These are phyloP conservation scores for Didymella exigua DNA, from an alignment of 2,329 filamentous ascomycete species.

Conservation along the genomic window DNA sequence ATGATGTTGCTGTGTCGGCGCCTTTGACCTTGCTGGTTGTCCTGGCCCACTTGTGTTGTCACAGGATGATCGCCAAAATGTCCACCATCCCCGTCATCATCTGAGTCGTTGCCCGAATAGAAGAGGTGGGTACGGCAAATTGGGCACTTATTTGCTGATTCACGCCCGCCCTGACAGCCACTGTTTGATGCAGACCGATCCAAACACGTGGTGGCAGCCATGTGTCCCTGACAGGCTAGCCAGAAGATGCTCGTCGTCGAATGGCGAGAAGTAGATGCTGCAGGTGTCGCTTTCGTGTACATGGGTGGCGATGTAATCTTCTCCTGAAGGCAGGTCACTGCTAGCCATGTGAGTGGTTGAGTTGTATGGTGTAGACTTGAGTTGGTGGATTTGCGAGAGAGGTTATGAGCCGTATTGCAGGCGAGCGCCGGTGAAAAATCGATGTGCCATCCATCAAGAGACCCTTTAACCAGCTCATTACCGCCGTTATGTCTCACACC, in stretches of 20 bases:
- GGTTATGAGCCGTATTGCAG: neutral
- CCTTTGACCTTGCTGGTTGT: too few species aligned
- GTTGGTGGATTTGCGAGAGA: neutral
- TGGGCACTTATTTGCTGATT: neutral
- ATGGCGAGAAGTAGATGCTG: neutral
- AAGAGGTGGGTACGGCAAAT: neutral
- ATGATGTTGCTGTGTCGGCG: too few species aligned
- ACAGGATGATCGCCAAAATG: neutral
- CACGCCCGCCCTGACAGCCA: neutral
- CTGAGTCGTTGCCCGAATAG: neutral
- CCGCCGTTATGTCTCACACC: neutral
- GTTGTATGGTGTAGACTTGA: neutral
- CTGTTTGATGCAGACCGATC: neutral
- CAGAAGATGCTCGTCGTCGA: neutral
- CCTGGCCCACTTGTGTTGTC: too few species aligned
- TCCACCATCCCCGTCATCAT: neutral
- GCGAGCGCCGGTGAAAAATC: neutral
- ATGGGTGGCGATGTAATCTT: neutral
- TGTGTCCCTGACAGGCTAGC: neutral
- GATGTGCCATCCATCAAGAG: neutral
- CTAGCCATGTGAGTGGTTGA: neutral
- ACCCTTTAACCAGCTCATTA: neutral
- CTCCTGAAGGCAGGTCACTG: neutral
- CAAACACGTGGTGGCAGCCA: neutral
- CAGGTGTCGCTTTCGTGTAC: neutral